Evolutionary conservation across 768 basidiomycete species (phyloP).

Genomic region (Cantharellus cinnabarinus): DNA sequence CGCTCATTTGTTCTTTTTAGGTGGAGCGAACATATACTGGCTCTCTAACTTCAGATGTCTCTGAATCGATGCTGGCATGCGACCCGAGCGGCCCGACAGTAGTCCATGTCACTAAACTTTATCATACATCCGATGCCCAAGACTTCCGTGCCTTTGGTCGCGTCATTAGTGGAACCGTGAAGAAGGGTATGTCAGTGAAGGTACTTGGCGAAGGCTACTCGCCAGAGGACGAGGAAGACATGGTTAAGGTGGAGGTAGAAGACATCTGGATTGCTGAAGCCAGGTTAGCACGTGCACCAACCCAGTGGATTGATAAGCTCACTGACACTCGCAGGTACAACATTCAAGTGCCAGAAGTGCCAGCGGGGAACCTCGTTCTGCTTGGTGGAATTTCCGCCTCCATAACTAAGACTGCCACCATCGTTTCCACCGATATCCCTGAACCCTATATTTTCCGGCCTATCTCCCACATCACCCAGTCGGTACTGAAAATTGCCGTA

Average conservation of each 20-base stretch:
- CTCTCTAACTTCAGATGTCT: constrained; percentile 63
- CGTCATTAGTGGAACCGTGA: constrained; percentile 77
- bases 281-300: constrained; percentile 22
- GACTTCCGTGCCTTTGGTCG: constrained; percentile 93
- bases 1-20: constrained; percentile 18
- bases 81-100: constrained; percentile 73
- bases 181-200: constrained; percentile 68
- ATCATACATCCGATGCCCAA: constrained; percentile 90
- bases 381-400: constrained; percentile 86
- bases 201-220: constrained; percentile 97
- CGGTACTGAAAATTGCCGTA: constrained; percentile 92
- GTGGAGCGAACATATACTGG: constrained; percentile 76
- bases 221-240: constrained; percentile 98
- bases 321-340: constrained; percentile 41
- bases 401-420: constrained; percentile 86
- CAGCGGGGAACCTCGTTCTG: constrained; percentile 83
- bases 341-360: constrained; percentile 70
- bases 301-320: not conserved
- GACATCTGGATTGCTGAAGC: constrained; percentile 83
- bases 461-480: constrained; percentile 90
- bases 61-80: constrained; percentile 60
- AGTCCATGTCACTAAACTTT: constrained; percentile 85
- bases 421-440: constrained; percentile 47
- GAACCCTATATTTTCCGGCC: constrained; percentile 91
- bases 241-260: constrained; percentile 69